Evolutionary conservation across 1,284 basidiomycete genomes (phyloP).

Genomic region (Exobasidium cylindrosporum): DNA sequence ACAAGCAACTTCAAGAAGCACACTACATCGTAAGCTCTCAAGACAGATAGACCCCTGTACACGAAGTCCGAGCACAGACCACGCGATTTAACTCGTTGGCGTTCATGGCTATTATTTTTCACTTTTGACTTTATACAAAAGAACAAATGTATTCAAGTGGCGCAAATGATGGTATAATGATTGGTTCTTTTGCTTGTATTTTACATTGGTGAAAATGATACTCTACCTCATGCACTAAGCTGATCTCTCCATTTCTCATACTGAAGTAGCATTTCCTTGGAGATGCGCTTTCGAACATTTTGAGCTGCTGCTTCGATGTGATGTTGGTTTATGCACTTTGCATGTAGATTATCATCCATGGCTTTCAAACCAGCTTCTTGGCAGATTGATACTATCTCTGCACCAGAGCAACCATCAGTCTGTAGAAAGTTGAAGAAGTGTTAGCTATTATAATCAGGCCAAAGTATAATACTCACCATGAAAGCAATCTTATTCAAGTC

Average conservation of each 20-base stretch:
- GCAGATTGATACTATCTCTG: slow-evolving; percentile 85
- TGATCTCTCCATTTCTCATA: slow-evolving; percentile 42
- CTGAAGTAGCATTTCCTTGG: slow-evolving; percentile 64
- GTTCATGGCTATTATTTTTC: background rate
- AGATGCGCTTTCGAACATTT: slow-evolving; percentile 77
- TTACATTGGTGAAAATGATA: too few relatives aligned
- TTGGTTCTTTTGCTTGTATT: background rate
- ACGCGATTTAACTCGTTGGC: background rate
- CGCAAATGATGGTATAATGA: too few relatives aligned
- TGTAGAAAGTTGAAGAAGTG: background rate
- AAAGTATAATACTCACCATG: slow-evolving; percentile 61
- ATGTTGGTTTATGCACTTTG: slow-evolving; percentile 68
- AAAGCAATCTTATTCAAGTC: slow-evolving; percentile 58
- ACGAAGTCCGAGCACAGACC: background rate
- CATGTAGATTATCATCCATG: slow-evolving; percentile 80
- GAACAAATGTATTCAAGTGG: too few relatives aligned
- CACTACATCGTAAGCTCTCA: too few relatives aligned
- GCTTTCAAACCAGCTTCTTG: slow-evolving; percentile 92
- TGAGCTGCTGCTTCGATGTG: slow-evolving; percentile 76
- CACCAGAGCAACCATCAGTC: slow-evolving; percentile 84
- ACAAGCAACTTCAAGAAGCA: too few relatives aligned
- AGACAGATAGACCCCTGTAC: too few relatives aligned
- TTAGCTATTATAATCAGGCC: background rate
- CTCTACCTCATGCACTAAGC: slow-evolving; percentile 23
- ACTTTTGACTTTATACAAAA: too few relatives aligned